Conservation (phyloP, 306 rosid genomes). For the Pachyrhizus erosus region DNA sequence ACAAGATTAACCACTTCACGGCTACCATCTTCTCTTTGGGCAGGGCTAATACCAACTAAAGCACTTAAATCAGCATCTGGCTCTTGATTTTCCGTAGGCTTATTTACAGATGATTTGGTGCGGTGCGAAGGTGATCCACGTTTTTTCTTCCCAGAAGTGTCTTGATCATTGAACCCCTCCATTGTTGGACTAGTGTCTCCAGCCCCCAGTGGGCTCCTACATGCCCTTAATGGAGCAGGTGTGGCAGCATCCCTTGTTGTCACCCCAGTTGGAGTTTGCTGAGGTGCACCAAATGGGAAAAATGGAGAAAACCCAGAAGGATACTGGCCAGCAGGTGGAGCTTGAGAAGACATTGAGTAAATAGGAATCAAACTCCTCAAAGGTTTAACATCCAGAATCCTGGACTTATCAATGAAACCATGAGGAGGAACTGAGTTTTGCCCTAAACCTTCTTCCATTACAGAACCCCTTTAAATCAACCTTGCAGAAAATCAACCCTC, state of each 20-base stretch:
- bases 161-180: conserved; percentile 39
- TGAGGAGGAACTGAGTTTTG: conserved; percentile 53
- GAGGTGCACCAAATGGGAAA: conserved; percentile 62
- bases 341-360: conserved; percentile 49
- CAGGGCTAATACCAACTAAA: conserved; percentile 45
- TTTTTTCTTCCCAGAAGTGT: conserved; percentile 27
- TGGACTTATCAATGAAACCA: conserved; percentile 59
- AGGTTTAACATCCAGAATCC: conserved; percentile 70
- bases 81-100: conserved; percentile 31
- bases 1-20: conserved; percentile 57
- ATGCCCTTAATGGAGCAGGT: conserved; percentile 43
- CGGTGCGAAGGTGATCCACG: not conserved
- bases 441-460: conserved; percentile 61
- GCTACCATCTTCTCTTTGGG: conserved; percentile 54
- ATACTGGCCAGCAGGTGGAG: conserved; percentile 44
- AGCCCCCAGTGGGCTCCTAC: conserved; percentile 34
- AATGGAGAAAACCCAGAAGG: conserved; percentile 64
- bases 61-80: conserved; percentile 21
- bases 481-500: not conserved
- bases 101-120: conserved; percentile 42
- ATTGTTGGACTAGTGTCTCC: conserved; percentile 34
- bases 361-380: conserved; percentile 63
- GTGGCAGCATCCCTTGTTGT: conserved; percentile 28
- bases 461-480: conserved; percentile 42
- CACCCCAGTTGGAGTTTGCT: conserved; percentile 24